phyloP scores from a whole-genome alignment of 345 rosid genomes.

The Sisymbrium irio region DNA sequence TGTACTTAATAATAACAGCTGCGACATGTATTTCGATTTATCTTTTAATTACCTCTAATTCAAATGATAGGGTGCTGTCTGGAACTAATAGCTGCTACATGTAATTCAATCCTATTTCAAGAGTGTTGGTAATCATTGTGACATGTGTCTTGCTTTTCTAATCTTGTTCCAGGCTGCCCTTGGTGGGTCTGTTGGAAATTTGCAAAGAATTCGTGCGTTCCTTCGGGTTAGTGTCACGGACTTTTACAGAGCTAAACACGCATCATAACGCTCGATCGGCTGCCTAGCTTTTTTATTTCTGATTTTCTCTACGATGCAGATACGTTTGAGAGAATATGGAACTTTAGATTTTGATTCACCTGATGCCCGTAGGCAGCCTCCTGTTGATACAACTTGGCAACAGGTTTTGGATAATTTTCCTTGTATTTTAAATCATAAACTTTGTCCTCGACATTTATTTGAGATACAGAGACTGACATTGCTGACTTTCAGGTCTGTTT shows the following conservation, averaged over 20 bases:
- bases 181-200: constrained; percentile 96
- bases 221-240: constrained; percentile 72
- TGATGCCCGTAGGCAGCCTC: constrained; percentile 94
- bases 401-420: constrained; percentile 55
- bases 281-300: constrained; percentile 14
- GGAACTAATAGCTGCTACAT: neutral
- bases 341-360: constrained; percentile 83
- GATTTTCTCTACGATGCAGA: constrained; percentile 43
- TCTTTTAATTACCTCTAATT: constrained; percentile 13
- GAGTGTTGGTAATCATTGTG: constrained; percentile 15
- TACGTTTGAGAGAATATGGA: constrained; percentile 95
- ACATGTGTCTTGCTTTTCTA: constrained; percentile 17
- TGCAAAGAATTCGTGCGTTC: constrained; percentile 90
- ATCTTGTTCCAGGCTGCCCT: constrained; percentile 74
- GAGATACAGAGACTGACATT: neutral
- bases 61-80: constrained; percentile 1
- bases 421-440: neutral
- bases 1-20: neutral
- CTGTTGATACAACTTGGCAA: constrained; percentile 99
- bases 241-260: constrained; percentile 9
- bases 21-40: neutral
- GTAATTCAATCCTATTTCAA: constrained; percentile 7
- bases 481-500: neutral
- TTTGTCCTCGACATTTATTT: neutral
- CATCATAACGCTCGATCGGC: constrained; percentile 12